Base-by-base conservation (phyloP, 768 basidiomycete species). In the Chlorophyllum brunneum region DNA sequence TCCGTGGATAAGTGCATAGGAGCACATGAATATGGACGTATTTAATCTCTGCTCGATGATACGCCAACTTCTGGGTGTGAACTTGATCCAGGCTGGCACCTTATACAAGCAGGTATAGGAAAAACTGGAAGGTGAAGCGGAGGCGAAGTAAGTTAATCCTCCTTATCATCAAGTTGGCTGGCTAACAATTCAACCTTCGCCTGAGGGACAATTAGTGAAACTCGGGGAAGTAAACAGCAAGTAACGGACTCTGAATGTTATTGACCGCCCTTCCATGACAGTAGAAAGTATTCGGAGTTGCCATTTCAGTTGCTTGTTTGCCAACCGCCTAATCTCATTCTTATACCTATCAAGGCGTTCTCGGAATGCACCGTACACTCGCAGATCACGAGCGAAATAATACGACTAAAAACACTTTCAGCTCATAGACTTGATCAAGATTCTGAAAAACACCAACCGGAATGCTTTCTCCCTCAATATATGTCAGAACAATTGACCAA, bases 381-480 rank as follows among this genome's bases (percentile, higher is more conserved):
- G 82, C 56, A 92, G 87, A 66, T 98, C 95, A 18, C 95, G 81
- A 38, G 95, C 95, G 62, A 98, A 98, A 61, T 87, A 92, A 56
- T 88, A 94, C n/a, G 83, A 78, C 90, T 92, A 22, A 29, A 55
- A 34, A 29, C 23, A 47, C 39, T 31, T 47, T 48, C 15, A 27
- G 27, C 11, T 36, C 34, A 11, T n/a, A 46, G 50, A 4, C 36
- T n/a, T 26, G 37, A 54, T 10, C 23, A 24, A 18, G 48, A 24
- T 2, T 46, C 16, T 13, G 55, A 44, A 42, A 45, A 33, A 27
- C 23, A 48, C 82, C 56, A 61, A 92, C 92, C 4, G 92, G 91
- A 64, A 95, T 83, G 27, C 68, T 71, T 39, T 88, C 83, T 30
- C 75, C 85, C 30, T 76, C 68, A 5, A 93, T 63, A 3, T 73